These are phyloP conservation scores for Talaromyces rugulosus DNA, from an alignment of 2,329 filamentous ascomycete genomes.

Conservation along the genomic window DNA sequence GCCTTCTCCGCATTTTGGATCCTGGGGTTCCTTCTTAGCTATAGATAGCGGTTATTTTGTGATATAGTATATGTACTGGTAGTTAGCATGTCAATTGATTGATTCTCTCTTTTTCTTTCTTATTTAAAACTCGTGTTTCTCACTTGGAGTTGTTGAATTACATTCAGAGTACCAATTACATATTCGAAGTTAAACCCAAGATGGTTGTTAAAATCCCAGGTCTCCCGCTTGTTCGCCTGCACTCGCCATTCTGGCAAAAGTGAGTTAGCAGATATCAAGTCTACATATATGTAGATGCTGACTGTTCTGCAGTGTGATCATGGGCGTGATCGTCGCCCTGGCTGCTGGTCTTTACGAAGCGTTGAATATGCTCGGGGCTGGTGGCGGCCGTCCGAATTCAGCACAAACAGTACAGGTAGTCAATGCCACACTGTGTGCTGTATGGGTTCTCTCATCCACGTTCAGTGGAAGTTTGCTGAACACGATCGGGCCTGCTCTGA, in stretches of 20 bases:
- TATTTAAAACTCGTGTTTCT: no score
- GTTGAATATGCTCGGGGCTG: neutral
- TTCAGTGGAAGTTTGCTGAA: neutral
- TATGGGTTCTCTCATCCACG: neutral
- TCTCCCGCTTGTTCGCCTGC: neutral
- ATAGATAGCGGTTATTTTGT: no score
- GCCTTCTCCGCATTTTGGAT: no score
- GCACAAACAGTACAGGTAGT: neutral
- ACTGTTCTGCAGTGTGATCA: neutral
- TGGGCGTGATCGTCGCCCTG: neutral
- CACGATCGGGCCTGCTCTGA: neutral
- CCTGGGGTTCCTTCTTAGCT: no score
- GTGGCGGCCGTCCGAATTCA: neutral
- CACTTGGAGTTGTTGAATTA: no score
- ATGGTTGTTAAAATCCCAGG: no score
- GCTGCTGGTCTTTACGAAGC: constrained; percentile 1
- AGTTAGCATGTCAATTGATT: no score
- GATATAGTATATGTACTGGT: no score
- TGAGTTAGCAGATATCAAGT: neutral
- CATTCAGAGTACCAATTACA: no score
- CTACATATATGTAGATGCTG: neutral
- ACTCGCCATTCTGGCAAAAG: neutral
- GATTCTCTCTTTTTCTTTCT: no score
- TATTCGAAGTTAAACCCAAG: no score
- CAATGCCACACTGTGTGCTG: neutral